Evolutionary conservation across 1,284 basidiomycete species (phyloP).

Genomic region (Phellinidium pouzarii): DNA sequence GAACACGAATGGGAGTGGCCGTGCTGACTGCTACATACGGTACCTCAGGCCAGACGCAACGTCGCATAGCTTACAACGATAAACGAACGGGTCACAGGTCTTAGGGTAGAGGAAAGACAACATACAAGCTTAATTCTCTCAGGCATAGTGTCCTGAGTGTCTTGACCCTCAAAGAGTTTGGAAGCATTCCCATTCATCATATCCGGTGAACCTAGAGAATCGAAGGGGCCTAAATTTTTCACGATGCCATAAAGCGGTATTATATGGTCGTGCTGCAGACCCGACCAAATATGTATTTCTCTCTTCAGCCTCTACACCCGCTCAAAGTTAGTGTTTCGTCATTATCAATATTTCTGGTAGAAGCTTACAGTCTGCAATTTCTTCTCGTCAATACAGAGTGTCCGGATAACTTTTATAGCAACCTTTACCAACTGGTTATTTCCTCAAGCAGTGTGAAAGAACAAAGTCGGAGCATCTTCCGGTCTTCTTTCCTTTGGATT

Average conservation of each 20-base stretch:
- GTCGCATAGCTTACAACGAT: constrained; percentile 12
- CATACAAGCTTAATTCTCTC: constrained; percentile 14
- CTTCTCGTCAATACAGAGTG: constrained; percentile 7
- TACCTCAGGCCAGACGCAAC: constrained; percentile 16
- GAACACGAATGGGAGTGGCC: background rate
- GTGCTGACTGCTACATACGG: constrained; percentile 4
- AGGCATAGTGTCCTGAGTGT: background rate
- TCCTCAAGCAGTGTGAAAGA: no score
- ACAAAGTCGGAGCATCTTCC: no score
- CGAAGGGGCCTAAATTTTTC: constrained; percentile 10
- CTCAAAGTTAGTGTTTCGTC: no score
- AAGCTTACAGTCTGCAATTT: no score
- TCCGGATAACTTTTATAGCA: constrained; percentile 17
- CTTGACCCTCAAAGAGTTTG: constrained; percentile 12
- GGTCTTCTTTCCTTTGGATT: no score
- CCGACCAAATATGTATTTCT: constrained; percentile 17
- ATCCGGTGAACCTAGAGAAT: constrained; percentile 18
- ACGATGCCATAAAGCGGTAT: constrained; percentile 15
- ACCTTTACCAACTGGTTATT: constrained; percentile 13
- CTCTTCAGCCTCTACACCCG: constrained; percentile 13
- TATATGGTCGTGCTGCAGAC: constrained; percentile 13
- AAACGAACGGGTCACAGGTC: background rate
- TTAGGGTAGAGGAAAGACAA: background rate
- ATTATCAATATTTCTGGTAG: no score
- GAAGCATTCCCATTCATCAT: constrained; percentile 17